Base-by-base conservation (phyloP, 305 asterid species). In the Fraxinus xanthoxyloides region DNA sequence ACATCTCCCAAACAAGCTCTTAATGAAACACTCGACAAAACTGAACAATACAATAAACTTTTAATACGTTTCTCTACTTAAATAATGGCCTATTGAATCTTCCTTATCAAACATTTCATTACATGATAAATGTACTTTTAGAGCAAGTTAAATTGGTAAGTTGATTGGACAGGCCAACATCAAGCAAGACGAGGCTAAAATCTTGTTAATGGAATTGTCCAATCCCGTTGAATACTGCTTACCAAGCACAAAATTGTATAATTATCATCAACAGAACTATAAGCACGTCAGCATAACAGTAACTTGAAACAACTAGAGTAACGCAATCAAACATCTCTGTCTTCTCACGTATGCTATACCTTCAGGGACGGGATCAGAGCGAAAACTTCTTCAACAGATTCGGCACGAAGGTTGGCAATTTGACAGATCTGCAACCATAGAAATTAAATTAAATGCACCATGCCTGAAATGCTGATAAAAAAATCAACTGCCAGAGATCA, bases 371-470 rank as follows among this genome's bases (percentile, higher is more conserved):
- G 98, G 80, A 94, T 79, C 82, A 91, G 94, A 76, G 93, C 97
- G 82, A 91, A 91, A 77, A 92, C 93, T 92, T 96, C 99, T 70
- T 94, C 98, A 21, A 81, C 94, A 13, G 97, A 86, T 80, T 93
- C 98, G 3, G 93, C 90, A 79, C 82, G 83, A 32, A 93, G 72
- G 86, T 93, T 96, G 82, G 89, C 93, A 85, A 96, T 90, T 89
- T 90, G 81, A 91, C 98, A 94, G 54, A 94, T 91, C 98, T 96
- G 93, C 76, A 35, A 51, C 72, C 72, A 74, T 61, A 77, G 65
- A 59, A 34, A 77, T 67, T 38, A 70, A 80, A 17, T 70, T 70
- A 86, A 83, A 78, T 21, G 61, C 51, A 69, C 59, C 78, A 79
- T 78, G 40, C 32, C 54, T 82, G 36, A 83, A 70, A 10, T 75